Conservation (phyloP, 176 grass and related monocot genomes). For the Triticum urartu region DNA sequence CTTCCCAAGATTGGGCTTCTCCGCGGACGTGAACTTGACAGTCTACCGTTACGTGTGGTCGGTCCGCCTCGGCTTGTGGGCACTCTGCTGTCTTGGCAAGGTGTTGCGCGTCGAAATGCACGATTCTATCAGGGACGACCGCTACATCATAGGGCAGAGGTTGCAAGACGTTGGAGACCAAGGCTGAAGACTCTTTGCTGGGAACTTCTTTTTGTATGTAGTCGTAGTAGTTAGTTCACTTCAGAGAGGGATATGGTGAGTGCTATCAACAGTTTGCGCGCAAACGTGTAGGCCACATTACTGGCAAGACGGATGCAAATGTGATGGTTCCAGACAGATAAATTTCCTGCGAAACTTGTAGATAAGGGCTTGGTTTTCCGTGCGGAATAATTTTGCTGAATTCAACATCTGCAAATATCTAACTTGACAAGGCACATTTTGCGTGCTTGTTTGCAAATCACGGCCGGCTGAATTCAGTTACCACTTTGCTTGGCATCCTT, state of each 20-base stretch:
- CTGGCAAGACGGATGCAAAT: not conserved
- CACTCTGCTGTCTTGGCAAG: constrained; percentile 25
- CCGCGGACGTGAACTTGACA: constrained; percentile 30
- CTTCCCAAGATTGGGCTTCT: constrained; percentile 45
- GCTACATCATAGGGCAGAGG: constrained; percentile 39
- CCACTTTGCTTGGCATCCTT: not conserved
- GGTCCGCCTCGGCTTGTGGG: constrained; percentile 16
- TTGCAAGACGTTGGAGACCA: constrained; percentile 31
- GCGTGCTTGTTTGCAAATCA: too few species aligned
- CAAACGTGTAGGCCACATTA: not conserved
- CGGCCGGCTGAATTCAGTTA: too few species aligned
- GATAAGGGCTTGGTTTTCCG: not conserved
- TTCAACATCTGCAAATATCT: too few species aligned
- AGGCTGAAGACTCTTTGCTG: not conserved
- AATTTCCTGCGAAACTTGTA: not conserved
- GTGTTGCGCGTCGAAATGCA: constrained; percentile 31
- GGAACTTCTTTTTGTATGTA: not conserved
- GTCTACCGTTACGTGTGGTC: constrained; percentile 53
- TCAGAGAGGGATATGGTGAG: not conserved
- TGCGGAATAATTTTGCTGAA: too few species aligned
- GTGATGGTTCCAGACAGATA: not conserved
- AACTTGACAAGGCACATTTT: too few species aligned
- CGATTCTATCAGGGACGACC: constrained; percentile 48
- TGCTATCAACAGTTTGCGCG: not conserved
- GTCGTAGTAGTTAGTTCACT: too few species aligned